These are phyloP conservation scores for Chlorella sp. DNA, from an alignment of 139 green algal species.

Conservation along the genomic window DNA sequence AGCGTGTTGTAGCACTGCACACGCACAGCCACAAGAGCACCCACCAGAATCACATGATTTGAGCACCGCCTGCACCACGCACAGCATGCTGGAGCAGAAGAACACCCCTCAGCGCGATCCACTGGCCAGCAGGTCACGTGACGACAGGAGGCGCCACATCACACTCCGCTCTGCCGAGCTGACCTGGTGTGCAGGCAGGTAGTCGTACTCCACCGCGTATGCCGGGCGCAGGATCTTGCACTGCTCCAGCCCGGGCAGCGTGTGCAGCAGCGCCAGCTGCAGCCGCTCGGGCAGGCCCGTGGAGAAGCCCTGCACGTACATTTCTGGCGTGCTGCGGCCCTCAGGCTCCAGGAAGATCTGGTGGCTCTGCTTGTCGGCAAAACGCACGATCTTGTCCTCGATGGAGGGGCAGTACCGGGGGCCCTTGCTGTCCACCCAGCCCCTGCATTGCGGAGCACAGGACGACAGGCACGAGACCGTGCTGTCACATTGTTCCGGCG, in stretches of 20 bases:
- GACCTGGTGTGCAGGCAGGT: conserved; percentile 77
- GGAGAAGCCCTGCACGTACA: conserved; percentile 91
- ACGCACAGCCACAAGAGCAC: neutral
- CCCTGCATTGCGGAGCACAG: conserved; percentile 1
- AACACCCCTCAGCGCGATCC: too few species aligned
- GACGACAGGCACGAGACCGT: too few species aligned
- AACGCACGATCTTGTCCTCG: conserved; percentile 97
- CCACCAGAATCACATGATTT: neutral
- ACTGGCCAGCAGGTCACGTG: too few species aligned
- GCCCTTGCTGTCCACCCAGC: conserved; percentile 16
- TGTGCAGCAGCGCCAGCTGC: conserved; percentile 89
- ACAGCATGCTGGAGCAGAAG: too few species aligned
- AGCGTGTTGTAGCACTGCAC: conserved; percentile 79
- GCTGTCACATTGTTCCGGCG: too few species aligned
- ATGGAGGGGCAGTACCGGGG: conserved; percentile 97
- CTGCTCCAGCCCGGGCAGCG: conserved; percentile 84
- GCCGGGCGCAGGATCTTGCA: conserved; percentile 85
- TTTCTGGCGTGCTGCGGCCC: conserved; percentile 81
- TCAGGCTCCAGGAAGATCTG: conserved; percentile 98
- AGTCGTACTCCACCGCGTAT: conserved; percentile 99
- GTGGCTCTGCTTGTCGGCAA: conserved; percentile 90
- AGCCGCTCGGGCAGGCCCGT: conserved; percentile 89
- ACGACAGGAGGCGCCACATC: too few species aligned
- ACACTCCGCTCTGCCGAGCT: too few species aligned
- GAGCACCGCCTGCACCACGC: too few species aligned